These are phyloP conservation scores for Cadophora sp. DNA, from an alignment of 2,329 filamentous ascomycete genomes.

Conservation along the genomic window DNA sequence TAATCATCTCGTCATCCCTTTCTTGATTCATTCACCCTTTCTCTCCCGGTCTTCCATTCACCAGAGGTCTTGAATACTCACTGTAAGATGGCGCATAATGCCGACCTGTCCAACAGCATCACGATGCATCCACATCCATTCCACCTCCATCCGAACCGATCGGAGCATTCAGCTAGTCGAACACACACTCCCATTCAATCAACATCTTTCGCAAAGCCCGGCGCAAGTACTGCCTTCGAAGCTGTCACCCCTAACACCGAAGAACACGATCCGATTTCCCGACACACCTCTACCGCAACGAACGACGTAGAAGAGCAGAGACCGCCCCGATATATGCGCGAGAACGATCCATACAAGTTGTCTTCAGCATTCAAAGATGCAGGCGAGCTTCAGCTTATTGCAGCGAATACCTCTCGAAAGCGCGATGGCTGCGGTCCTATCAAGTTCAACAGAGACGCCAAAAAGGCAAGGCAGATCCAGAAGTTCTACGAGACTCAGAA, in stretches of 20 bases:
- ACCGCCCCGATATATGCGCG: conserved; percentile 45
- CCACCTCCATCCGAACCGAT: conserved; percentile 39
- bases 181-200: conserved; percentile 39
- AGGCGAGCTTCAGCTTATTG: conserved; percentile 77
- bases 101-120: conserved; percentile 41
- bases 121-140: conserved; percentile 44
- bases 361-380: conserved; percentile 78
- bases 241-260: conserved; percentile 37
- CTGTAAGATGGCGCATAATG: conserved; percentile 32
- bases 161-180: conserved; percentile 33
- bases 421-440: conserved; percentile 57
- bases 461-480: conserved; percentile 59
- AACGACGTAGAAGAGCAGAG: conserved; percentile 52
- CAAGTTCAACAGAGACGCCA: conserved; percentile 46
- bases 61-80: not conserved
- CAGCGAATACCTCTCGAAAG: conserved; percentile 81
- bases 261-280: conserved; percentile 40
- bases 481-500: conserved; percentile 92
- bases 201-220: conserved; percentile 42
- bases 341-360: conserved; percentile 84
- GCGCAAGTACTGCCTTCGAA: conserved; percentile 51
- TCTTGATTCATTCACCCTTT: not conserved
- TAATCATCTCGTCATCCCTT: not conserved
- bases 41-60: conserved; percentile 2
- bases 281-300: conserved; percentile 35